Evolutionary conservation across 2,329 filamentous ascomycete species (phyloP), one percentile per base, ranked within the genome.

Genomic region (Apiospora koreana): DNA sequence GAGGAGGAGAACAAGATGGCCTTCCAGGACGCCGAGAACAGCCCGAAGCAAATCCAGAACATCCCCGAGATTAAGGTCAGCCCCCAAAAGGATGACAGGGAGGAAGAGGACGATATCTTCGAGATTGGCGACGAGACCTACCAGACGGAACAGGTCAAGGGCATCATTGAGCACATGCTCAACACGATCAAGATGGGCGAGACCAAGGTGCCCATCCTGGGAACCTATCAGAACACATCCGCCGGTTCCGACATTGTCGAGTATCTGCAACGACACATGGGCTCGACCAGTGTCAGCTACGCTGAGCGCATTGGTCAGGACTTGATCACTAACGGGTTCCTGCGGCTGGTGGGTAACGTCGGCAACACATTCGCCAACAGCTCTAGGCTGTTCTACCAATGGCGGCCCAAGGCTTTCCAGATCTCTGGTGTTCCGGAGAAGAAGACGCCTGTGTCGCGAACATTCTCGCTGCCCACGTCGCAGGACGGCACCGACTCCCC

Each of bases 1-100:
- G 96, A 99, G 80, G 96, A 99, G 82, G 97, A 99, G 85, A 97
- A 98, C 81, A 98, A 99, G 83, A 88, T 99, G 69, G 96, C 95
- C 48, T 99, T 99, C 82, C 94, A 97, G 81, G 94, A 95, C 74
- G 94, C 94, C 2, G 89, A 92, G 76, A 85, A 81, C 43, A 94
- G 92, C 80, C 92, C 93, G 3, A 67, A 42, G 25, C 45, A 65
- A 14, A 41, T 80, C 85, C 66, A 69, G 54, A 77, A 76, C 71
- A 92, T 94, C 50, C 93, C 93, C 62, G 95, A 94, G 79, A 97
- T 99, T 82, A 97, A 98, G 81, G 91, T 98, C 50, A 90, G 93
- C 25, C 87, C 92, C 64, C 88, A 90, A 73, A 86, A 88, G 71
- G 88, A 89, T 70, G 87, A 88, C 43, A 86, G 88, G 62, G 89